A percentile compares a stretch with the other conserved stretches of the same genome.
These are phyloP conservation scores for Cryphonectria nitschkei DNA, from an alignment of 2,329 filamentous ascomycete genomes.

Conservation along the genomic window DNA sequence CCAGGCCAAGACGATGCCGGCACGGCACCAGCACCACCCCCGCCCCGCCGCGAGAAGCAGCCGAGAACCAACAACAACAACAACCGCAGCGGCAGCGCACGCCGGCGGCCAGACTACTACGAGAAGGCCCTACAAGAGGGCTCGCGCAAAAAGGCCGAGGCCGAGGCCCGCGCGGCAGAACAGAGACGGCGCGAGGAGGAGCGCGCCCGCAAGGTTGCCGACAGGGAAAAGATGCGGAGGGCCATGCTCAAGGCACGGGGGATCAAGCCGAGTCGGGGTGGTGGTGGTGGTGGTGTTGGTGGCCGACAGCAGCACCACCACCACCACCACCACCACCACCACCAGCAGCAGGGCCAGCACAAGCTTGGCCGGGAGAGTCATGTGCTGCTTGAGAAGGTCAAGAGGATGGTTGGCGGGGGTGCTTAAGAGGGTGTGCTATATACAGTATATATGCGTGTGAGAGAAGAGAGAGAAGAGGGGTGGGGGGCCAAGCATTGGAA, in stretches of 20 bases:
- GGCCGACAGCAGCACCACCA: too few species aligned
- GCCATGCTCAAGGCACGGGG: conserved; percentile 74
- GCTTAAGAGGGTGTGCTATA: not conserved
- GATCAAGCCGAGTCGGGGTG: conserved; percentile 52
- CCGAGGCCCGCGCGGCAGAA: conserved; percentile 48
- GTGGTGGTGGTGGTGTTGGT: conserved; percentile 59
- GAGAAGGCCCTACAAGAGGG: conserved; percentile 63
- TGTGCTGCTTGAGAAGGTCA: conserved; percentile 76
- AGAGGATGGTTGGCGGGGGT: conserved; percentile 63
- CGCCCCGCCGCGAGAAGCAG: not conserved
- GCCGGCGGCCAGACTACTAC: conserved; percentile 59
- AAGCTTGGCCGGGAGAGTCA: conserved; percentile 82
- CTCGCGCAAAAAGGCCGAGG: conserved; percentile 46
- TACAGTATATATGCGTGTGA: too few species aligned
- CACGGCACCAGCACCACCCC: not conserved
- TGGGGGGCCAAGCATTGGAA: too few species aligned
- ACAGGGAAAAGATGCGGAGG: conserved; percentile 65
- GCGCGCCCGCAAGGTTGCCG: conserved; percentile 66
- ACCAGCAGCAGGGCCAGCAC: conserved; percentile 66
- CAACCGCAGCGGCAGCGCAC: too few species aligned
- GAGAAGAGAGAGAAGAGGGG: too few species aligned
- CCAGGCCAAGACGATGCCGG: conserved; percentile 7
- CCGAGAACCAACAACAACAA: not conserved
- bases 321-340: not conserved
- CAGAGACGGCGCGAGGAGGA: conserved; percentile 59